Conservation (phyloP, 2,329 filamentous ascomycete species). For the Anthostomella pinea region DNA sequence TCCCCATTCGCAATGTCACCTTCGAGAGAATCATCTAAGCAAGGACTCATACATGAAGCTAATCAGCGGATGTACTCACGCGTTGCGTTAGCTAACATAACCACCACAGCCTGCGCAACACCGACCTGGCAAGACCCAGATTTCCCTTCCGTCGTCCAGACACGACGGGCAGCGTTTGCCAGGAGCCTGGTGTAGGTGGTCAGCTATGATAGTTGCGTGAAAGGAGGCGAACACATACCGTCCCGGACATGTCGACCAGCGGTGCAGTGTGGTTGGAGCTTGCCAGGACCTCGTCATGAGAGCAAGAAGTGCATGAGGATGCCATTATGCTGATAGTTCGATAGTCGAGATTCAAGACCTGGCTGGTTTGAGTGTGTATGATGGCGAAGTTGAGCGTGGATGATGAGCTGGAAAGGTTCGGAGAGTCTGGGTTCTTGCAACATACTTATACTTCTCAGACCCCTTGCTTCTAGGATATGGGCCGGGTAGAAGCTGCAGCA, state of each 20-base stretch:
- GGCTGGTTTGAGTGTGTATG: constrained; percentile 1
- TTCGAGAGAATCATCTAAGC: no score
- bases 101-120: constrained; percentile 24
- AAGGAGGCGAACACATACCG: constrained; percentile 7
- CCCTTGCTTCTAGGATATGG: no score
- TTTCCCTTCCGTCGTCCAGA: constrained; percentile 12
- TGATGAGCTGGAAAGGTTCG: no score
- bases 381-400: neutral
- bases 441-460: no score
- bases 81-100: constrained; percentile 16
- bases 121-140: constrained; percentile 23
- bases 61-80: no score
- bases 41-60: no score
- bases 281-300: no score
- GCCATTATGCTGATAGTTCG: constrained; percentile 7
- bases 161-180: constrained; percentile 23
- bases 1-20: no score
- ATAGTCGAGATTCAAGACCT: neutral
- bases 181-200: constrained; percentile 16
- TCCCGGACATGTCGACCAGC: constrained; percentile 17
- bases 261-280: constrained; percentile 4
- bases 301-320: constrained; percentile 10
- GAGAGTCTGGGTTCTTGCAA: no score
- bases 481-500: no score
- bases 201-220: neutral